Evolutionary conservation across 257 asterid genomes (phyloP), one percentile per base, ranked within the genome.

Genomic region (Solanum stenotomum): DNA sequence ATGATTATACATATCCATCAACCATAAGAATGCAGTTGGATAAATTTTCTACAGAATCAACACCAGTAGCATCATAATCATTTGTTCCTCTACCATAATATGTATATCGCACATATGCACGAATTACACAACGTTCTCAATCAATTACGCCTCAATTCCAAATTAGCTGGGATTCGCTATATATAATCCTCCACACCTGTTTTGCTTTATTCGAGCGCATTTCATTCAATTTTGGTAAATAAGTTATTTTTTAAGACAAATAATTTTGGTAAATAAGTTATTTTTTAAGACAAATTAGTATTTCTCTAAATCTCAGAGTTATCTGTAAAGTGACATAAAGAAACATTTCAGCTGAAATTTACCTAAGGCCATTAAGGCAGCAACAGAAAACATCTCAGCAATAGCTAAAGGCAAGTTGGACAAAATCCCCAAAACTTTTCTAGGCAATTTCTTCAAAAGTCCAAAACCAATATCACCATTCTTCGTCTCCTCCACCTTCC

Each of bases 321-420:
- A 16, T 52, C 23, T 52, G 23, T 18, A 52, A 52, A 16, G 63
- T 52, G 22, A 52, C 23, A 52, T 52, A 52, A 68, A 13, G 56
- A 85, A 85, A 23, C 15, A 14, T 85, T 85, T 25, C 37, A 14
- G 35, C n/a, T 37, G 25, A 38, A 85, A 85, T 63, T 85, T 93
- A 97, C 99, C 99, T 90, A 95, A 87, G 85, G 98, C 98, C 99
- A 97, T 95, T 65, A 97, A 91, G 74, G 89, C 96, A 90, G 98
- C 98, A 92, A 97, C 86, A 23, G 94, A 90, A 78, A 92, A 90
- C 98, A 96, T 96, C 90, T 96, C 98, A 15, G 92, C 90, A 85
- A 96, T 91, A 89, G 99, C 98, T 92, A 96, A 90, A 63, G 96
- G 98, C 93, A 96, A 91, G 93, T 95, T 95, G 6, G 99, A 93